Evolutionary conservation across 768 basidiomycete genomes (phyloP), one percentile per base, ranked within the genome.

Genomic region (Plicaturopsis crispa): DNA sequence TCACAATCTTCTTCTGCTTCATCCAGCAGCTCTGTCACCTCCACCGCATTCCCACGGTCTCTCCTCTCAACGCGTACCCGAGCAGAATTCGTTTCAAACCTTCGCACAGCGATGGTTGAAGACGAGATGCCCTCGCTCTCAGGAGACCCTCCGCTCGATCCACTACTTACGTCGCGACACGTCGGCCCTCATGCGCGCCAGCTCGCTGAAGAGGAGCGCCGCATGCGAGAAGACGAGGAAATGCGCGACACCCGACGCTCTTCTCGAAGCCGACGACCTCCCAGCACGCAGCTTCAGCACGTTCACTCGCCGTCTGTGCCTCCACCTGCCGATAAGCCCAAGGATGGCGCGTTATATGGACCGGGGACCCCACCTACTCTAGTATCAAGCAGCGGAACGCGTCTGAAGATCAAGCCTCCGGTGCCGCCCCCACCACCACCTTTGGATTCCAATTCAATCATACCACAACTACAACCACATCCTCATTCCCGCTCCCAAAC

Each of bases 1-100:
- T 52, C 50, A 20, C 66, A 64, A 40, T 56, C 61, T 20, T 62
- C 55, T 37, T 48, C 53, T 13, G 49, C 34, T 39, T 47, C 35
- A 51, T 47, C 49, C 21, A 31, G 48, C 17, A 36, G 39, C 41
- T 39, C 45, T 19, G 36, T 56, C 34, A 50, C 55, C 13, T 66
- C 67, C 36, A 58, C 66, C 40, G 72, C 72, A 26, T 69, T 68
- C 37, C 71, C 73, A 17, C 74, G 70, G 42, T 61, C 67, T 26
- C 61, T 74, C 24, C 55, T 69, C 38, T 63, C 65, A 31, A 17
- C 62, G 7, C 61, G 64, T 17, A 57, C 68, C 28, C 67, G 70
- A 43, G 61, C 60, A 12, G 60, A 57, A 35, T 73, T 76, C 48
- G 59, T 66, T 42, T 51, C 42, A 24, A 78, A 72, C 52, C 56